These are phyloP conservation scores for Acacia concinna DNA, from an alignment of 331 rosid species.

Conservation along the genomic window DNA sequence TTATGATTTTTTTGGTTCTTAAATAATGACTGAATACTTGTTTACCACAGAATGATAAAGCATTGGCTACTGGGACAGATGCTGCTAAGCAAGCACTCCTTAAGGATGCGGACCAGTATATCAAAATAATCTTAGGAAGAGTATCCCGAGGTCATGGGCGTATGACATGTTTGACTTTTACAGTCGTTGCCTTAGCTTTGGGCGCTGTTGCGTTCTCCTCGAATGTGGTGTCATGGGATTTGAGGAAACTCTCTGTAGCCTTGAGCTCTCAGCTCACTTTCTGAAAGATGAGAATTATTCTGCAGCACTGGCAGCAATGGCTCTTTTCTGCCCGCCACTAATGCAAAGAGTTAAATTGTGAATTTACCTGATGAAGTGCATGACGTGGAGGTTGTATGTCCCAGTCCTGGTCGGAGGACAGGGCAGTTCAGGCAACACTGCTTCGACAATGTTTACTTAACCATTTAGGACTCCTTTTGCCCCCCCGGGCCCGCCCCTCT, in stretches of 20 bases:
- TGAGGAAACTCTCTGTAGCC: constrained; percentile 39
- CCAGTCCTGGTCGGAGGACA: constrained; percentile 37
- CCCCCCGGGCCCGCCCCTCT: no score
- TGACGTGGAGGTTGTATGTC: constrained; percentile 42
- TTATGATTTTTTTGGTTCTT: constrained; percentile 13
- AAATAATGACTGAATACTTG: constrained; percentile 20
- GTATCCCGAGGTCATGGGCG: constrained; percentile 49
- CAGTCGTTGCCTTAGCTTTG: constrained; percentile 40
- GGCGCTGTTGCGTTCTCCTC: constrained; percentile 46
- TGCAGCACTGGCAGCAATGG: constrained; percentile 34
- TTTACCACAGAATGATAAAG: constrained; percentile 47
- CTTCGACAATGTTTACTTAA: constrained; percentile 44
- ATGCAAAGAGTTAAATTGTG: constrained; percentile 35
- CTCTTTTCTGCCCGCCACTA: constrained; percentile 25
- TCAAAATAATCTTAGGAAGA: constrained; percentile 43
- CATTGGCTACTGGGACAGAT: constrained; percentile 43
- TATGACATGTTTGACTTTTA: constrained; percentile 37
- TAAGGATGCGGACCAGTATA: constrained; percentile 56
- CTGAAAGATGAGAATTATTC: constrained; percentile 47
- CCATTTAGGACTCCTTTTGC: constrained; percentile 43
- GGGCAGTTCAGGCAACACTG: constrained; percentile 49
- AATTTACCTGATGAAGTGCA: constrained; percentile 40
- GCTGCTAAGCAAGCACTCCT: constrained; percentile 32
- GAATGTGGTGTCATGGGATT: constrained; percentile 40
- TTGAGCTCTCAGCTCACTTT: constrained; percentile 41